Evolutionary conservation across 331 rosid genomes (phyloP).

Genomic region (Stylosanthes scabra): DNA sequence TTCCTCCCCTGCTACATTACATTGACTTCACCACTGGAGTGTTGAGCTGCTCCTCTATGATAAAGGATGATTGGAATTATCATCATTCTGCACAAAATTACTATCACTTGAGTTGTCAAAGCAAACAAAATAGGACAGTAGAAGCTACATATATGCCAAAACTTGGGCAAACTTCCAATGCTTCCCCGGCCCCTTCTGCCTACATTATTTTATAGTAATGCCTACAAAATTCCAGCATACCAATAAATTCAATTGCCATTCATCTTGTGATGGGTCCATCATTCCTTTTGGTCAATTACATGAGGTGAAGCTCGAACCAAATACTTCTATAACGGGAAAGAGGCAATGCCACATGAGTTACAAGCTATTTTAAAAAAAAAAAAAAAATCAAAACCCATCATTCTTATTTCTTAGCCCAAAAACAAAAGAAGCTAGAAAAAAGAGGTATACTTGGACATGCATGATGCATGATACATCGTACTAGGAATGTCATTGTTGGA

Average conservation of each 20-base stretch:
- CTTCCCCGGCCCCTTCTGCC: background rate
- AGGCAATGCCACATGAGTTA: too few relatives aligned
- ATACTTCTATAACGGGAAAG: too few relatives aligned
- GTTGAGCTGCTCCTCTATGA: conserved; percentile 14
- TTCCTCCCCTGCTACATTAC: conserved; percentile 12
- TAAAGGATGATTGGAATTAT: background rate
- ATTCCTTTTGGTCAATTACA: too few relatives aligned
- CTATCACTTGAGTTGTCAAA: background rate
- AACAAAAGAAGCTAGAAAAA: background rate
- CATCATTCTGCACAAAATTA: conserved; percentile 33
- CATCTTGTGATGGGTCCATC: background rate
- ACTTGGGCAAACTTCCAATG: background rate
- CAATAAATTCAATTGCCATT: background rate
- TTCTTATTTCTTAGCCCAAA: background rate
- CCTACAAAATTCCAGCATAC: background rate
- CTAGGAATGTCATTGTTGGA: background rate
- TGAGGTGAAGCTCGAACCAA: too few relatives aligned
- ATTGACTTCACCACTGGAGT: conserved; percentile 14
- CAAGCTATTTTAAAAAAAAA: too few relatives aligned
- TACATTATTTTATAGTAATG: background rate
- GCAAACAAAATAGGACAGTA: conserved; percentile 1
- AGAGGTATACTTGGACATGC: background rate
- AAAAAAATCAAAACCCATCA: too few relatives aligned
- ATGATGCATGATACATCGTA: background rate
- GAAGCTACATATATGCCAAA: background rate